Evolutionary conservation across 2,329 filamentous ascomycete species (phyloP).

Genomic region (Fusarium bactridioides): DNA sequence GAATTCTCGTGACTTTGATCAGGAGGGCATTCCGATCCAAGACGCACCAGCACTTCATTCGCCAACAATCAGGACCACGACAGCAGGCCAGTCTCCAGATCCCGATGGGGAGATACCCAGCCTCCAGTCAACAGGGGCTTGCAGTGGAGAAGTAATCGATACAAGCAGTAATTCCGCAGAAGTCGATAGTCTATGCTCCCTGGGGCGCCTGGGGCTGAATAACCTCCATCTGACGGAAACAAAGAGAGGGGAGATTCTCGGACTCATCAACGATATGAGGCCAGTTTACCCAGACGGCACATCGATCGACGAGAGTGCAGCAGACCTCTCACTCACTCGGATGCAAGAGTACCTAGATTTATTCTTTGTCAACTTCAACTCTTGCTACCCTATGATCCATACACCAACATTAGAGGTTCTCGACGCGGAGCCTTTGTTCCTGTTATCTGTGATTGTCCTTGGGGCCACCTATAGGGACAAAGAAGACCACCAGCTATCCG

Average conservation of each 20-base stretch:
- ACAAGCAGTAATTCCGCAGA: background rate
- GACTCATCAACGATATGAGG: background rate
- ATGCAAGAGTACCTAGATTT: background rate
- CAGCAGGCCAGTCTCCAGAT: fast-evolving
- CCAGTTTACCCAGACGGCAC: background rate
- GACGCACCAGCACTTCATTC: fast-evolving
- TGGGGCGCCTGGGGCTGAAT: fast-evolving
- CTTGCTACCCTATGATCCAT: background rate
- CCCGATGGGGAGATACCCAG: fast-evolving
- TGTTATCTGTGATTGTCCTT: background rate
- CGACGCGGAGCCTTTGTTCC: background rate
- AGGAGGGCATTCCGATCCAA: fast-evolving
- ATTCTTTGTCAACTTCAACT: background rate
- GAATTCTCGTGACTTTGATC: fast-evolving
- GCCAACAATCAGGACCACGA: fast-evolving
- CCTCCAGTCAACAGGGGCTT: fast-evolving
- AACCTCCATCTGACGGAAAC: background rate
- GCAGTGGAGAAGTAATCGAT: fast-evolving
- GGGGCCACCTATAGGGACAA: background rate
- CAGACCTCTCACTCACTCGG: background rate
- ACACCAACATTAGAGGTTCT: background rate
- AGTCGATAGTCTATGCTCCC: background rate
- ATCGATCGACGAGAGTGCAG: background rate
- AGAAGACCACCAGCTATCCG: background rate
- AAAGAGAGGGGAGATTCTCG: background rate